A percentile compares a stretch with the other conserved stretches of the same genome.
Conservation (phyloP, 768 basidiomycete species). For the Mycena pura region DNA sequence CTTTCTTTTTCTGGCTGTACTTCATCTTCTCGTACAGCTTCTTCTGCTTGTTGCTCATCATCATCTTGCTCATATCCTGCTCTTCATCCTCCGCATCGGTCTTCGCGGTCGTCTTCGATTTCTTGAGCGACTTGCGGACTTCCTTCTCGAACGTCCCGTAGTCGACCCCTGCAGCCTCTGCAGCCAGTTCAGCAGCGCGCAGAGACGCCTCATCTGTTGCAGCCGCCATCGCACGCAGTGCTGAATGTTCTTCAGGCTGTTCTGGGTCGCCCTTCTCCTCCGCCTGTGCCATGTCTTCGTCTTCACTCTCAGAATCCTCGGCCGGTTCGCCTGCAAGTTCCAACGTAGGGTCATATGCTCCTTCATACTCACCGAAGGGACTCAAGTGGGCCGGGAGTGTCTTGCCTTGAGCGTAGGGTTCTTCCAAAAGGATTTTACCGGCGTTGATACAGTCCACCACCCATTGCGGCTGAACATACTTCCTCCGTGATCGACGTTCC, state of each 20-base stretch:
- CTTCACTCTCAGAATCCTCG: conserved; percentile 40
- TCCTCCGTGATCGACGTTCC: conserved; percentile 70
- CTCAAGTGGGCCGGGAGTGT: conserved; percentile 93
- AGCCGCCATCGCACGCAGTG: conserved; percentile 42
- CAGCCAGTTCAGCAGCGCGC: conserved; percentile 89
- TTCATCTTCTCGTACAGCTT: conserved; percentile 96
- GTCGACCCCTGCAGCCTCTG: conserved; percentile 87
- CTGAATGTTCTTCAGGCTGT: conserved; percentile 32
- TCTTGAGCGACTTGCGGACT: conserved; percentile 65
- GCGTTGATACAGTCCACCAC: conserved; percentile 94
- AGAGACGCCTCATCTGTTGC: conserved; percentile 68
- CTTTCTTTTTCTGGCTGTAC: conserved; percentile 79
- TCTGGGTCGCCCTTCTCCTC: conserved; percentile 35
- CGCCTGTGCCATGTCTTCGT: conserved; percentile 37
- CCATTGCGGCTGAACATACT: conserved; percentile 98
- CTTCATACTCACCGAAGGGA: conserved; percentile 87
- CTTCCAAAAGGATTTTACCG: conserved; percentile 83
- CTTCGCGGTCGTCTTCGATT: conserved; percentile 35
- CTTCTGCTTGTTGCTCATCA: conserved; percentile 95
- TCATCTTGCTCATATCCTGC: conserved; percentile 94
- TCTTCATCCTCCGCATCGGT: conserved; percentile 55
- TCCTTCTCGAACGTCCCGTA: conserved; percentile 80
- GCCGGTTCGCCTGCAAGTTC: conserved; percentile 43
- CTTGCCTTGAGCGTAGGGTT: conserved; percentile 84
- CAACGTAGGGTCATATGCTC: conserved; percentile 74